Evolutionary conservation across 768 basidiomycete species (phyloP).

Genomic region (Pleurotus citrinopileatus): DNA sequence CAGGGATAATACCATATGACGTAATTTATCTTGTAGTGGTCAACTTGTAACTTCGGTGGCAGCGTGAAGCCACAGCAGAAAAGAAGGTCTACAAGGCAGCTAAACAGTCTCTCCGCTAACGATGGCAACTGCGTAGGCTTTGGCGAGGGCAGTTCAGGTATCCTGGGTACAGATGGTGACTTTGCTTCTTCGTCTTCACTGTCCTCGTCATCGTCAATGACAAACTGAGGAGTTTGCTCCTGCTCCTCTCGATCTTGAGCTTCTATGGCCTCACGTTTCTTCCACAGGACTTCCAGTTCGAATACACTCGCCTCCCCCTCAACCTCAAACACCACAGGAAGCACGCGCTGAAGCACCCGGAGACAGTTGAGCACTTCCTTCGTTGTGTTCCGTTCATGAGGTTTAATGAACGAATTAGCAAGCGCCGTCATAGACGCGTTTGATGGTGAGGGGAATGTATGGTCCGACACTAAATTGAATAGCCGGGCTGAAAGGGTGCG

Average conservation of each 20-base stretch:
- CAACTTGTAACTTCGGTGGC: slow-evolving; percentile 70
- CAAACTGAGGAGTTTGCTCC: slow-evolving; percentile 60
- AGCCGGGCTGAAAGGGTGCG: slow-evolving; percentile 64
- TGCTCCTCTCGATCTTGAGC: slow-evolving; percentile 15
- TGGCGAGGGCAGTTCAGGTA: not conserved
- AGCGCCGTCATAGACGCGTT: slow-evolving; percentile 60
- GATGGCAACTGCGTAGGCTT: slow-evolving; percentile 56
- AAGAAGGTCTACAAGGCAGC: slow-evolving; percentile 77
- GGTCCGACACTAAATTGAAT: slow-evolving; percentile 73
- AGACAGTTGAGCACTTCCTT: slow-evolving; percentile 91
- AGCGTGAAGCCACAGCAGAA: slow-evolving; percentile 96
- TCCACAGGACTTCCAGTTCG: slow-evolving; percentile 85
- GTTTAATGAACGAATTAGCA: slow-evolving; percentile 69
- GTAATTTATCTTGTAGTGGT: slow-evolving; percentile 82
- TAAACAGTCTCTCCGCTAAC: slow-evolving; percentile 77
- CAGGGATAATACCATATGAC: slow-evolving; percentile 80
- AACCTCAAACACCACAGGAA: slow-evolving; percentile 87
- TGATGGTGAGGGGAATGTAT: slow-evolving; percentile 69
- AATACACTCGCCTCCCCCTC: slow-evolving; percentile 71
- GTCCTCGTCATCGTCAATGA: slow-evolving; percentile 83
- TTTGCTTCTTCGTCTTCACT: slow-evolving; percentile 37
- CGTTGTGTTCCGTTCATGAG: slow-evolving; percentile 64
- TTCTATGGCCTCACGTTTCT: slow-evolving; percentile 46
- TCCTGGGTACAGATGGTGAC: slow-evolving; percentile 2
- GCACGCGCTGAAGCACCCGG: slow-evolving; percentile 83